Evolutionary conservation across 257 asterid genomes (phyloP).

Genomic region (Solanum ahanhuiri): DNA sequence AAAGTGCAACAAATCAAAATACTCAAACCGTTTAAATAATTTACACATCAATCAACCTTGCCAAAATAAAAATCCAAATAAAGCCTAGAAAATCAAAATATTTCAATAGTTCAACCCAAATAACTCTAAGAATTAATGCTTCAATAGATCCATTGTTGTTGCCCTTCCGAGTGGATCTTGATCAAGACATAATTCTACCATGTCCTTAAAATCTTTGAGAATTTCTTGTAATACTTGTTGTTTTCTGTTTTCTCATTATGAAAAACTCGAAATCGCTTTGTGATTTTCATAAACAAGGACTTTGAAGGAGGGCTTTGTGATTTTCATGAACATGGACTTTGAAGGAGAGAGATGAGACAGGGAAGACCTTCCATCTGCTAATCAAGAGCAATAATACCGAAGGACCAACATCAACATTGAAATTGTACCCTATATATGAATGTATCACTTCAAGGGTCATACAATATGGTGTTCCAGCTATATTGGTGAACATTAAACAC

Average conservation of each 20-base stretch:
- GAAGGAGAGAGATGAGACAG: too few relatives aligned
- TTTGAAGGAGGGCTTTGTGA: not conserved
- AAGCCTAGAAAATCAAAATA: not conserved
- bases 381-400: not conserved
- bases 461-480: too few relatives aligned
- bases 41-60: not conserved
- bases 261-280: not conserved
- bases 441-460: not conserved
- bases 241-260: too few relatives aligned
- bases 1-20: not conserved
- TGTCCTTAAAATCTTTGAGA: too few relatives aligned
- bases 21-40: not conserved
- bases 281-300: not conserved
- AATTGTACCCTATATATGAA: too few relatives aligned
- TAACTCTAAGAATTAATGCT: not conserved
- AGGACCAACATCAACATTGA: not conserved
- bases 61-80: not conserved
- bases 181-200: not conserved
- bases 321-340: not conserved
- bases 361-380: rapidly evolving
- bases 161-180: not conserved
- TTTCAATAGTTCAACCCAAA: not conserved
- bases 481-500: too few relatives aligned
- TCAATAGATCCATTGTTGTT: not conserved
- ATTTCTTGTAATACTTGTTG: not conserved